Percentiles rank a stretch among this genome's conserved stretches.
These are phyloP conservation scores for Diplogelasinospora grovesii DNA, from an alignment of 495 filamentous ascomycete species.

Conservation along the genomic window DNA sequence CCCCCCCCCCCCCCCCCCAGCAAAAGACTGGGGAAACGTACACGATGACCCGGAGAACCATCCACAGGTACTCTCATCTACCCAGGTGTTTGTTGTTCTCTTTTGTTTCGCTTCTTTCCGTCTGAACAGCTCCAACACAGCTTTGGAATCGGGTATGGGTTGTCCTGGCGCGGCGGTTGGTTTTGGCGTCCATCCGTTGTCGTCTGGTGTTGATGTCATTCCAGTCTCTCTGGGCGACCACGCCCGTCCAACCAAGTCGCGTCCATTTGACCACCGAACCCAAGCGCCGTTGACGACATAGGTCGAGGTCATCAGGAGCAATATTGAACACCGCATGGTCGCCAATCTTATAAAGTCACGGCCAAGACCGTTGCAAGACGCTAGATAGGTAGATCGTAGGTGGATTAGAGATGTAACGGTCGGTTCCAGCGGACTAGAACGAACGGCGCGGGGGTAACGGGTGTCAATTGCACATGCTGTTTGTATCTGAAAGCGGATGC, in stretches of 20 bases:
- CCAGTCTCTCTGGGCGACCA: background rate
- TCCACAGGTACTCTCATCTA: conserved; percentile 30
- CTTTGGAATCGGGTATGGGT: background rate
- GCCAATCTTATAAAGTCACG: too few species aligned
- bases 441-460: too few species aligned
- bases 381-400: too few species aligned
- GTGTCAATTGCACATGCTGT: too few species aligned
- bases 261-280: conserved; percentile 3
- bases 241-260: background rate
- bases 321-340: background rate
- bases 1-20: too few species aligned
- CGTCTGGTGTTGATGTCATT: background rate
- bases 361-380: too few species aligned
- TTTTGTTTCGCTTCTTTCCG: conserved; percentile 6
- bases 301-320: background rate
- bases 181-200: background rate
- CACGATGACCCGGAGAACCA: conserved; percentile 23
- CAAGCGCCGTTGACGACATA: background rate
- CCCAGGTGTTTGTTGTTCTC: conserved; percentile 17
- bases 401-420: too few species aligned
- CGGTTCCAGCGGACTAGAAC: too few species aligned
- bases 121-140: conserved; percentile 2
- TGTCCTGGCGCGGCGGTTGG: conserved; percentile 1
- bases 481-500: too few species aligned
- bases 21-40: too few species aligned